Percentiles rank a stretch among this genome's conserved stretches.
Conservation (phyloP, 1,139 yeast genomes). For the Debaryomyces nepalensis region DNA sequence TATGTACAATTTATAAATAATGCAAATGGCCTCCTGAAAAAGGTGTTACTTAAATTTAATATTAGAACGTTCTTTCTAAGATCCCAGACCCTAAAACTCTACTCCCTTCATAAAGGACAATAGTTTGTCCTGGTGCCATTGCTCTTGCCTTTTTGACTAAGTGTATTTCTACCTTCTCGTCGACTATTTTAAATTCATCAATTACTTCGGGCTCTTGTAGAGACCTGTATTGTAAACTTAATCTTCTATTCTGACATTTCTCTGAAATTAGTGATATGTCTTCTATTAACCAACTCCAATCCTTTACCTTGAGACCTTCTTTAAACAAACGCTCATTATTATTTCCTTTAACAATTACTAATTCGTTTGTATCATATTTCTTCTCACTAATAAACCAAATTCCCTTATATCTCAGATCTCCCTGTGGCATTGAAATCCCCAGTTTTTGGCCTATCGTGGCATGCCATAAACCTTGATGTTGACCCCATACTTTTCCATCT, state of each 20-base stretch:
- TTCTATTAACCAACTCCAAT: conserved; percentile 56
- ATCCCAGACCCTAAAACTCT: conserved; percentile 80
- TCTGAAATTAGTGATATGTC: conserved; percentile 15
- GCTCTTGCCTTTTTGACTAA: conserved; percentile 61
- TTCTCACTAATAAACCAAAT: conserved; percentile 88
- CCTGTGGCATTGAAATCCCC: conserved; percentile 85
- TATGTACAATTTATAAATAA: too few species aligned
- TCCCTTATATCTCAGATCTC: conserved; percentile 73
- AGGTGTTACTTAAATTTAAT: too few species aligned
- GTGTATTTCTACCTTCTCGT: conserved; percentile 29
- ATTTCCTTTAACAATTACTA: conserved; percentile 79
- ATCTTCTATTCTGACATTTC: conserved; percentile 20
- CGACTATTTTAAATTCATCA: conserved; percentile 19
- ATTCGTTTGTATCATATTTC: conserved; percentile 61
- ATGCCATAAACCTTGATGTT: conserved; percentile 87
- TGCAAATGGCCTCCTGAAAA: too few species aligned
- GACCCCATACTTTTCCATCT: conserved; percentile 78
- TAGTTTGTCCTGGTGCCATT: conserved; percentile 87
- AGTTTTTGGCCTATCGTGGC: conserved; percentile 91
- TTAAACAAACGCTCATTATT: conserved; percentile 63
- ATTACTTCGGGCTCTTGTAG: conserved; percentile 58
- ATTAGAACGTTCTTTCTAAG: conserved; percentile 23
- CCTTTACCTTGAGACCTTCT: conserved; percentile 42
- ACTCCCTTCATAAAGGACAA: conserved; percentile 71
- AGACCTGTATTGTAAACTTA: conserved; percentile 70